phyloP scores from a whole-genome alignment of 2,329 filamentous ascomycete species.

The Conoideocrella luteorostrata region DNA sequence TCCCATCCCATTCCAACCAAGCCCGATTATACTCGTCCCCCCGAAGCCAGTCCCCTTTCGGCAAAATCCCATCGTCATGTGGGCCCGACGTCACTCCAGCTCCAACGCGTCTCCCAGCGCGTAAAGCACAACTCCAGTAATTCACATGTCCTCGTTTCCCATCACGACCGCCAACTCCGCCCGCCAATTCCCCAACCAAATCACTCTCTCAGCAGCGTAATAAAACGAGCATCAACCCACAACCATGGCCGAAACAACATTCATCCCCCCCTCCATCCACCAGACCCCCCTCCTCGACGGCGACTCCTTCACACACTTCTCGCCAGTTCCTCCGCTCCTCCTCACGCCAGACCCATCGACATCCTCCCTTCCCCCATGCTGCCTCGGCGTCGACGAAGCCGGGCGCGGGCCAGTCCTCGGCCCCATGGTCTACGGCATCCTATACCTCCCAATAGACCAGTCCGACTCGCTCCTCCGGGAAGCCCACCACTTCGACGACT shows the following conservation, averaged over 20 bases:
- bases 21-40: too few species aligned
- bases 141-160: not conserved
- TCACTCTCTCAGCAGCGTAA: too few species aligned
- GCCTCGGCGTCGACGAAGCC: constrained; percentile 88
- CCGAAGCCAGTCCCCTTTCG: too few species aligned
- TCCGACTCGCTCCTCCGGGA: constrained; percentile 68
- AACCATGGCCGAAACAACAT: constrained; percentile 26
- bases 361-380: constrained; percentile 44
- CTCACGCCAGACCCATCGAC: constrained; percentile 31
- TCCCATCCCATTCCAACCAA: too few species aligned
- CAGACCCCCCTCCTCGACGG: constrained; percentile 50
- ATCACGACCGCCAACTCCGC: not conserved
- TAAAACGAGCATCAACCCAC: too few species aligned
- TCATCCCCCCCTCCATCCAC: constrained; percentile 66
- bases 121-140: constrained; percentile 2
- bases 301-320: constrained; percentile 66
- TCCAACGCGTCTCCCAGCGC: constrained; percentile 13
- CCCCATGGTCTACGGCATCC: constrained; percentile 65
- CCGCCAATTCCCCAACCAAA: not conserved
- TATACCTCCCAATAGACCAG: constrained; percentile 67
- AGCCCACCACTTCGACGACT: constrained; percentile 87
- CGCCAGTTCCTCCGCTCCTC: constrained; percentile 58
- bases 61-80: too few species aligned
- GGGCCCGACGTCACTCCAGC: too few species aligned
- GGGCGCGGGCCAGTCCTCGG: constrained; percentile 90